These are phyloP conservation scores for Fusarium scirpi DNA, from an alignment of 2,329 filamentous ascomycete species.

Conservation along the genomic window DNA sequence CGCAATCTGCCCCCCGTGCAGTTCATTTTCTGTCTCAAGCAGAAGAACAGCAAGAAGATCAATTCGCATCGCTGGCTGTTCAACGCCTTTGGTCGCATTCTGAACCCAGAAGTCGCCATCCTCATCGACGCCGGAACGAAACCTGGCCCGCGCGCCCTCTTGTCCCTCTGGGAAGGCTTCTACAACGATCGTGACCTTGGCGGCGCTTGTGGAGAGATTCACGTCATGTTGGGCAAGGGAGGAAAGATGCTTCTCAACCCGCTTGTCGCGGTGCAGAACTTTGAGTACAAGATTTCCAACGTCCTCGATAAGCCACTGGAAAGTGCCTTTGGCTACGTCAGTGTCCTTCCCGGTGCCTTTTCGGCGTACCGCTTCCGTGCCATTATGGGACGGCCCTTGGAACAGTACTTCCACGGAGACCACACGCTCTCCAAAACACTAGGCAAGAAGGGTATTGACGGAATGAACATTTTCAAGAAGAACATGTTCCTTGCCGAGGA, in stretches of 20 bases:
- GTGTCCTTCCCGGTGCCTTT: constrained; percentile 43
- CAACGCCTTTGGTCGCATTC: constrained; percentile 44
- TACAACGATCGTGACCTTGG: constrained; percentile 44
- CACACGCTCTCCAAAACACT: constrained; percentile 43
- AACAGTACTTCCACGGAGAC: constrained; percentile 45
- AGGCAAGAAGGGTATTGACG: constrained; percentile 45
- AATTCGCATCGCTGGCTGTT: constrained; percentile 47
- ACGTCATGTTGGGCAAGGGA: constrained; percentile 44
- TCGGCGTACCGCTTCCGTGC: constrained; percentile 44
- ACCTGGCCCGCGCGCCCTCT: constrained; percentile 38
- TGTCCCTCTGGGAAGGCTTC: constrained; percentile 44
- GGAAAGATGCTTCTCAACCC: constrained; percentile 43
- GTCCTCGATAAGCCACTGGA: constrained; percentile 44
- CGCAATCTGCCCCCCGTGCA: constrained; percentile 43
- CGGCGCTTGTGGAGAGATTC: constrained; percentile 44
- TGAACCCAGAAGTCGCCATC: constrained; percentile 44
- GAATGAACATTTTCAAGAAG: constrained; percentile 47
- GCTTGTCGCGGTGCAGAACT: constrained; percentile 44
- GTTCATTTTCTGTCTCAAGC: constrained; percentile 46
- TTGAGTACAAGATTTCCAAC: constrained; percentile 46
- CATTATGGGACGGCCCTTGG: constrained; percentile 42
- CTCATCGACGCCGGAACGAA: constrained; percentile 45
- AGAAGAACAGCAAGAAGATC: constrained; percentile 47
- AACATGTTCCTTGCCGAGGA: constrained; percentile 46
- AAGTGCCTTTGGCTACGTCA: constrained; percentile 45